Conservation (phyloP, 2,329 filamentous ascomycete genomes). For the Cladorrhinum sp. region DNA sequence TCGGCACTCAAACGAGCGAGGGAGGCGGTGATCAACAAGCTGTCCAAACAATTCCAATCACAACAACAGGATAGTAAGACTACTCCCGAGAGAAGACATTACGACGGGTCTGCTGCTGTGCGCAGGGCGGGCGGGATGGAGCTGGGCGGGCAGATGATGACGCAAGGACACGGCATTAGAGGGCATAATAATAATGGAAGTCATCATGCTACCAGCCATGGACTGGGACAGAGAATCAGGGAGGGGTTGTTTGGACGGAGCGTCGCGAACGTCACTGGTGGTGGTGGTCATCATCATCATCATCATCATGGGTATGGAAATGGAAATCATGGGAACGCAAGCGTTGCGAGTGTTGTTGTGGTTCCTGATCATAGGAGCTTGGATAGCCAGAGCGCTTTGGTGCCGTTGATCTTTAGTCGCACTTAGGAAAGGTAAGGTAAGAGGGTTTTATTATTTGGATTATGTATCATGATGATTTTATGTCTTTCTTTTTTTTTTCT, state of each 20-base stretch:
- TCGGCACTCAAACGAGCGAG: slow-evolving; percentile 57
- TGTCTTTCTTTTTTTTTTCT: neutral
- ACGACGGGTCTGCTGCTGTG: slow-evolving; percentile 2
- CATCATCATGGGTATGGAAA: neutral
- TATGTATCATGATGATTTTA: no score
- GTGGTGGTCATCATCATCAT: neutral
- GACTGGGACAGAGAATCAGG: slow-evolving; percentile 36
- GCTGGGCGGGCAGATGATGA: no score
- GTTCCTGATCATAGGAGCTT: slow-evolving; percentile 40
- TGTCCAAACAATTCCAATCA: slow-evolving; percentile 50
- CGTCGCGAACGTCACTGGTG: slow-evolving; percentile 27
- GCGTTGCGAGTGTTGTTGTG: neutral
- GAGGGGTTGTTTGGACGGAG: slow-evolving; percentile 44
- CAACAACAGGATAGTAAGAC: neutral
- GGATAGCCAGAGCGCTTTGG: slow-evolving; percentile 52
- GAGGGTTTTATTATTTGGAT: slow-evolving; percentile 12
- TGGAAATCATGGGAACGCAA: neutral
- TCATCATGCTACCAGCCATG: neutral
- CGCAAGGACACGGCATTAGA: no score
- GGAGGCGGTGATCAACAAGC: slow-evolving; percentile 57
- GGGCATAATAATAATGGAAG: neutral
- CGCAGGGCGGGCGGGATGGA: neutral
- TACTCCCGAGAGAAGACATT: no score
- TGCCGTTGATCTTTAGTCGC: slow-evolving; percentile 60
- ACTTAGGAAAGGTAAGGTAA: no score